Base-by-base conservation (phyloP, 2,329 filamentous ascomycete species). In the Apiospora kogelbergensis region DNA sequence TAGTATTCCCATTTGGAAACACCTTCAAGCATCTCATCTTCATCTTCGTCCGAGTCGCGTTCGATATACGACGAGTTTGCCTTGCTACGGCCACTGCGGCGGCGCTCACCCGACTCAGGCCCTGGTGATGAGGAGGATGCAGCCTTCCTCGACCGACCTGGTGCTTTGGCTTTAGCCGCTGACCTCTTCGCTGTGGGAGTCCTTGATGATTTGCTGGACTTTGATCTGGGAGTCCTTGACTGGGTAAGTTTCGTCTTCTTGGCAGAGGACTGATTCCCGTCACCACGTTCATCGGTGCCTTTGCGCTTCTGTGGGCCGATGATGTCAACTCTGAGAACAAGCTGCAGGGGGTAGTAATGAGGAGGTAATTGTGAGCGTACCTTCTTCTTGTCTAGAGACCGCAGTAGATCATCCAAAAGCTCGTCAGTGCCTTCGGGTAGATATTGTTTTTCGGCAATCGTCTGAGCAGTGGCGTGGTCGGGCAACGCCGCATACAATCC, bases 401-500 rank as follows among this genome's bases (percentile, higher is more conserved):
- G 84, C 33, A 91, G 77, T 44, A 90, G 80, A 24, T 90, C 89
- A 73, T 98, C 95, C 37, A 98, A 84, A 67, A 88, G 86, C 70
- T 95, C 91, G 48, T 93, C 91, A 22, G 93, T 80, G 30, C 91
- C 91, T 17, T 94, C 91, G 0, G 93, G 91, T 13, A 97, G 86
- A 78, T 92, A 97, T 69, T 92, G 91, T 83, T 92, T 97, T 78
- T 94, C 91, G 0, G 95, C 94, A 76, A 97, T 94, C 75, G 93
- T 89, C 76, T 96, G 92, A 0, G 95, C 95, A 65, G 90, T 88
- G 40, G 91, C 88, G 75, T 97, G 94, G 71, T 88, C 93, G 24
- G 90, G 87, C 72, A 98, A 86, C 3, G 89, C 85, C 20, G 87
- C 86, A 79, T 96, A 98, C 20, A 98, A 85, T 1, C 92, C 92